Evolutionary conservation across 2,329 filamentous ascomycete species (phyloP).

Genomic region (Monilinia aucupariae): DNA sequence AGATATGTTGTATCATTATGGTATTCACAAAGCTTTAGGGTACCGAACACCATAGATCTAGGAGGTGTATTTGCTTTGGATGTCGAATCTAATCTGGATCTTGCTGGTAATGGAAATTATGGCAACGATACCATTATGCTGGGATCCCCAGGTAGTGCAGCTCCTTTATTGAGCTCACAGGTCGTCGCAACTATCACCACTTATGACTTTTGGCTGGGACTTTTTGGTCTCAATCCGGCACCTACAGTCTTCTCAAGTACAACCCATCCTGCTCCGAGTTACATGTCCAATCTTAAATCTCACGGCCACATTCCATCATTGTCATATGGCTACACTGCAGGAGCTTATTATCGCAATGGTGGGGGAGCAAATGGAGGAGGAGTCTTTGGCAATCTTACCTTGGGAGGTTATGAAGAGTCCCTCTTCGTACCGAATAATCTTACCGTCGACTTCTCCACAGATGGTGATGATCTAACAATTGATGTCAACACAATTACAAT

Average conservation of each 20-base stretch:
- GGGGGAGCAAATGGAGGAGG: slow-evolving; percentile 12
- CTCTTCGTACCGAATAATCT: slow-evolving; percentile 38
- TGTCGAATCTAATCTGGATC: slow-evolving; percentile 21
- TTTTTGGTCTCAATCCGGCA: slow-evolving; percentile 28
- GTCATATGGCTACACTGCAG: slow-evolving; percentile 42
- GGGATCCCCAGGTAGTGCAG: slow-evolving; percentile 15
- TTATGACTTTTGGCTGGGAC: slow-evolving; percentile 27
- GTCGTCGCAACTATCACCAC: slow-evolving; percentile 34
- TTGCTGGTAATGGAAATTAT: slow-evolving; percentile 23
- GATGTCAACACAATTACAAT: slow-evolving; percentile 36
- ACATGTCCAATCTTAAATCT: slow-evolving; percentile 38
- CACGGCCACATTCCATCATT: slow-evolving; percentile 38
- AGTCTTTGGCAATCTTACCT: slow-evolving; percentile 26
- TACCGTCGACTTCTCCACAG: slow-evolving; percentile 37
- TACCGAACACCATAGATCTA: slow-evolving; percentile 20
- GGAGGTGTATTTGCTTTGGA: slow-evolving; percentile 23
- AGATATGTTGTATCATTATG: not conserved
- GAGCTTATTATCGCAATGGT: slow-evolving; percentile 37
- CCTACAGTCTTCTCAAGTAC: slow-evolving; percentile 23
- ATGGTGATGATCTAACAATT: slow-evolving; percentile 38
- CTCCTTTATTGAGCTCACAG: slow-evolving; percentile 25
- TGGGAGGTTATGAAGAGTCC: slow-evolving; percentile 39
- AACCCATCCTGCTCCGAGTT: slow-evolving; percentile 31
- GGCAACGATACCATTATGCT: slow-evolving; percentile 28
- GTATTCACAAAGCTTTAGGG: slow-evolving; percentile 18